Evolutionary conservation across 2,329 filamentous ascomycete genomes (phyloP), one percentile per base, ranked within the genome.

Genomic region (Rhynchosporium agropyri): DNA sequence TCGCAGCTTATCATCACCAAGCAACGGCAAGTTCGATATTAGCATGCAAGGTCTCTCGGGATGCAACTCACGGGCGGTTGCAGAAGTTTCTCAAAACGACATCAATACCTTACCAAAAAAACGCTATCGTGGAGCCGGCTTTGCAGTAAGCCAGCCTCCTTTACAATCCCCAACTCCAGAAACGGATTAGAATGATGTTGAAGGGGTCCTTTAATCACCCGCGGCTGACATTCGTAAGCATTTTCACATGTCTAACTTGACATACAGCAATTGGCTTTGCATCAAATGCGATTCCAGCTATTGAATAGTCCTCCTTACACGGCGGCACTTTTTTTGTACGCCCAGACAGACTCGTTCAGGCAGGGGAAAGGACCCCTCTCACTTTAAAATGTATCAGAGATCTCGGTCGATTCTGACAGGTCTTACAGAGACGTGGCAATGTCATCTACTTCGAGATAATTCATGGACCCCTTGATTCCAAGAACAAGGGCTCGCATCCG

Each of bases 321-420:
- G 50, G 50, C 50, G 38, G 20, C 20, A 20, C 20, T 20, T 20
- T 20, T 20, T 31, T 28, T 53, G 6, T 36, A 10, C 33, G 33
- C 33, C 33, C 33, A 20, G 20, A 20, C 33, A 36, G 46, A n/a
- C 10, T 38, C 8, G 1, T 40, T 40, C 50, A 33, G 26, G 26
- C 53, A 56, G 38, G 53, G 53, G 38, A 45, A 56, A 4, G 20
- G 13, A 10, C 15, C 26, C 26, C 3, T 10, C 33, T 5, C 33
- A 10, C 33, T 5, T 36, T 20, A 20, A 20, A 36, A 10, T 5
- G 33, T 36, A 36, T 36, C 6, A 46, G 40, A 15, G 38, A 57
- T 57, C 28, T 56, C 53, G 53, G 53, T 56, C 53, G 38, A 53
- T 54, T 28, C 48, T 38, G 29, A 45, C 13, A 45, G 40, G 9